Conservation (phyloP, 805 yeast genomes). For the Candida rishiriensis region DNA sequence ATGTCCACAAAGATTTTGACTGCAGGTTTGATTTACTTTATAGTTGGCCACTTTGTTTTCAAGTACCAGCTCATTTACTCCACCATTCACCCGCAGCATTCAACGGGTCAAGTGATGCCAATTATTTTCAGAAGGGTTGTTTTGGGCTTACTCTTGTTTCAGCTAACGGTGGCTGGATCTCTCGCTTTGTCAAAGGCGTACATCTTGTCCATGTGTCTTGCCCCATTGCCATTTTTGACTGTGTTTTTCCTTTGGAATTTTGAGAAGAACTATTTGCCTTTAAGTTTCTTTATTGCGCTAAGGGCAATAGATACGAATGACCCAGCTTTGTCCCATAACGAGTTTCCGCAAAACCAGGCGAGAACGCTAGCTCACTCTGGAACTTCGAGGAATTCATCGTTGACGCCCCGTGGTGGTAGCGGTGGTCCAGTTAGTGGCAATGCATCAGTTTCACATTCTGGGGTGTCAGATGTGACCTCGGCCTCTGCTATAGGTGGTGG, state of each 20-base stretch:
- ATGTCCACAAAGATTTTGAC: conserved; percentile 82
- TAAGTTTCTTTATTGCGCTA: conserved; percentile 80
- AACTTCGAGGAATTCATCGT: background rate
- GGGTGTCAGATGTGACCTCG: too few species aligned
- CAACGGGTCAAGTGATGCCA: conserved; percentile 97
- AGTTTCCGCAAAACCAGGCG: too few species aligned
- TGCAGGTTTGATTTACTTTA: conserved; percentile 79
- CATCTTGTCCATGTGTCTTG: conserved; percentile 61
- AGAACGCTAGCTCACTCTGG: conserved; percentile 1
- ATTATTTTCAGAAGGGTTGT: conserved; percentile 77
- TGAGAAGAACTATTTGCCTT: conserved; percentile 74
- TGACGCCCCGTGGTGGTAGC: background rate
- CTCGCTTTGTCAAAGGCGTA: conserved; percentile 75
- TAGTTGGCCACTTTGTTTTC: conserved; percentile 82
- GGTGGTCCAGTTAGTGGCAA: background rate
- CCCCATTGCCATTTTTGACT: conserved; percentile 74
- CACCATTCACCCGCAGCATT: conserved; percentile 92
- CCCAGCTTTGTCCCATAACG: too few species aligned
- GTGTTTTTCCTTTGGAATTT: conserved; percentile 70
- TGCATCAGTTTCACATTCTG: background rate
- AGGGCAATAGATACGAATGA: conserved; percentile 50
- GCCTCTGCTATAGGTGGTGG: too few species aligned
- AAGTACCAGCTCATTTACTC: conserved; percentile 88
- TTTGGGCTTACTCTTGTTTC: conserved; percentile 77
- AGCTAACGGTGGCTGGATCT: conserved; percentile 89